A percentile compares a stretch with the other conserved stretches of the same genome.
These are phyloP conservation scores for Rusavskia elegans DNA, from an alignment of 495 filamentous ascomycete genomes.

Conservation along the genomic window DNA sequence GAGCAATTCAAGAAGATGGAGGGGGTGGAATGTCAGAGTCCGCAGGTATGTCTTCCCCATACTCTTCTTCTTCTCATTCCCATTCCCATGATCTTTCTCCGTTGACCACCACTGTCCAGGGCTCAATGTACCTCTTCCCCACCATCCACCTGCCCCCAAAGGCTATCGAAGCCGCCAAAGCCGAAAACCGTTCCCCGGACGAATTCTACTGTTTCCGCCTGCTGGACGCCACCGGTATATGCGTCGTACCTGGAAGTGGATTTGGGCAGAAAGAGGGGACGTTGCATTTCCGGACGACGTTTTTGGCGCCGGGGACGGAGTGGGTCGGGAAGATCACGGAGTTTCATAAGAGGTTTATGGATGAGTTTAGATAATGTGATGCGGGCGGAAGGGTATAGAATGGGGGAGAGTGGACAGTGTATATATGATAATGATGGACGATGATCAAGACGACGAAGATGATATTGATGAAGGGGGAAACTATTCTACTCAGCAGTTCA, in stretches of 20 bases:
- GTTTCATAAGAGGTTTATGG: conserved; percentile 87
- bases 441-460: background rate
- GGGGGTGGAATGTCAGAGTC: conserved; percentile 75
- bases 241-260: conserved; percentile 77
- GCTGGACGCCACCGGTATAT: conserved; percentile 91
- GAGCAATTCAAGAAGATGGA: conserved; percentile 88
- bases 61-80: background rate
- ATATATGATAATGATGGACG: background rate
- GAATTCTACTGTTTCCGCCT: conserved; percentile 87
- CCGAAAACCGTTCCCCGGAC: conserved; percentile 61
- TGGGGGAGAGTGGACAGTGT: background rate
- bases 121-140: conserved; percentile 97
- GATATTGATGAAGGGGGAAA: background rate
- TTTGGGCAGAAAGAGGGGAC: conserved; percentile 90
- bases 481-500: background rate
- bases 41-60: conserved; percentile 31
- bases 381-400: background rate
- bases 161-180: conserved; percentile 57
- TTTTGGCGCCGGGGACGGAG: conserved; percentile 87
- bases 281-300: conserved; percentile 91
- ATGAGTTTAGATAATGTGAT: conserved; percentile 40
- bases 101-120: conserved; percentile 27
- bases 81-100: background rate
- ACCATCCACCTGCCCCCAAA: conserved; percentile 64
- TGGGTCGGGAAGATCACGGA: conserved; percentile 79